These are phyloP conservation scores for Ulota crispa DNA, from an alignment of 225 moss, liverwort and hornwort genomes.

Conservation along the genomic window DNA sequence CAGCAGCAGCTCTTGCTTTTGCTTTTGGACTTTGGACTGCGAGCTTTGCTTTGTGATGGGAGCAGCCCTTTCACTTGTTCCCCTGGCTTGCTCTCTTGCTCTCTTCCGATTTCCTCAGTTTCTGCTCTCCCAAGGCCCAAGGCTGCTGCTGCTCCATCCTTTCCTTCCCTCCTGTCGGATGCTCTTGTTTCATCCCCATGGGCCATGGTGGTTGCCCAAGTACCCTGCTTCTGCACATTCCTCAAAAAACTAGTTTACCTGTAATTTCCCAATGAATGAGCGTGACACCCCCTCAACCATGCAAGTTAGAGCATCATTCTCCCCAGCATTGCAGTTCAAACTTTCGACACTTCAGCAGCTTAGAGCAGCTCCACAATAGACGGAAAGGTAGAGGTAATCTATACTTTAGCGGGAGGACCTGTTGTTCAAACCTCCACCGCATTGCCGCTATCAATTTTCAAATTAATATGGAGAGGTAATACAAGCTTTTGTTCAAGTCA, in stretches of 20 bases:
- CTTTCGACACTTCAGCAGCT: too few relatives aligned
- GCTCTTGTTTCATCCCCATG: slow-evolving; percentile 5
- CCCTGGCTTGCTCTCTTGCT: neutral
- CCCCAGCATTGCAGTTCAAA: too few relatives aligned
- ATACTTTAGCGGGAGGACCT: too few relatives aligned
- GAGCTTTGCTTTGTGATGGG: neutral
- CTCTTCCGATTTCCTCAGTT: neutral
- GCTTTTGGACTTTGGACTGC: too few relatives aligned
- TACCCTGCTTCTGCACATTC: slow-evolving; percentile 11
- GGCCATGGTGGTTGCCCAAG: neutral
- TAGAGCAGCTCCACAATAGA: too few relatives aligned
- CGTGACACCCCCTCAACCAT: neutral
- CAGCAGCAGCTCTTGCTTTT: too few relatives aligned
- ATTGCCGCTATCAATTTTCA: too few relatives aligned
- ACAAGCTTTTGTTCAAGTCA: too few relatives aligned
- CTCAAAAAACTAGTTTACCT: slow-evolving; percentile 8
- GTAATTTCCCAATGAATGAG: neutral
- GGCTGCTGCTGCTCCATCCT: neutral
- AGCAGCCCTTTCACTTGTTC: neutral
- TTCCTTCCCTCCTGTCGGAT: neutral
- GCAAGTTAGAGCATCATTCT: neutral
- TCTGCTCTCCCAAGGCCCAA: neutral
- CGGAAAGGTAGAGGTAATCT: too few relatives aligned
- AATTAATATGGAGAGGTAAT: too few relatives aligned
- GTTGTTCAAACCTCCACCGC: too few relatives aligned